Evolutionary conservation across 139 green algal genomes (phyloP), one percentile per base, ranked within the genome.

Genomic region (Chlorella sp.): DNA sequence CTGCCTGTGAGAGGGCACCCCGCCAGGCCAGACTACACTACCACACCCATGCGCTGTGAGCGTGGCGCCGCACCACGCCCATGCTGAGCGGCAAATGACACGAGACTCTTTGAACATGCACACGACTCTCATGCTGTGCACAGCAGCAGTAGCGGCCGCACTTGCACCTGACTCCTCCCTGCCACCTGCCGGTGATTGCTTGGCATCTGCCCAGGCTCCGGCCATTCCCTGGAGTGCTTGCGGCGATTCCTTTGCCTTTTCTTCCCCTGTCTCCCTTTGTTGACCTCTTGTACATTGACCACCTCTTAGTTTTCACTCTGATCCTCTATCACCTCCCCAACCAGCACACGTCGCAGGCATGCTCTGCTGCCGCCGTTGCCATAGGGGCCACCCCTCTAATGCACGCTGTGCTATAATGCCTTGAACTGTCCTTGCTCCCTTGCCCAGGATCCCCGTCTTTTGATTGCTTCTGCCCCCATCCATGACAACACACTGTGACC

Each of bases 381-480:
- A 78, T 19, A 53, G 34, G 15, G 11, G 18, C 4, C 75, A n/a
- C 15, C 71, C 4, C 71, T 57, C 71, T 9, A 14, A 14, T 26
- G 68, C 71, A 78, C 32, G 71, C 71, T 37, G 71, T 34, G 71
- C 71, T 78, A 11, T 22, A 14, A 53, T 81, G 75, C 34, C 36
- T 36, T 12, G 53, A 5, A 78, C 71, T 78, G 71, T 37, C n/a
- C 48, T 57, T 57, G n/a, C 36, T 14, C 71, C 21, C 75, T 81
- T 81, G 75, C 18, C 40, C 75, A 34, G n/a, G 34, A 53, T 53
- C 40, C 34, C 75, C 75, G 40, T n/a, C 71, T 37, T 16, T 30
- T 34, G 71, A 78, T 81, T 81, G 75, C 75, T 81, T 81, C 34
- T 53, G 75, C 40, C 75, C 75, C 75, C 75, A 81, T 81, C 75